Percentiles rank a stretch among this genome's conserved stretches.
Conservation (phyloP, 306 rosid species). For the Cucurbita moschata region DNA sequence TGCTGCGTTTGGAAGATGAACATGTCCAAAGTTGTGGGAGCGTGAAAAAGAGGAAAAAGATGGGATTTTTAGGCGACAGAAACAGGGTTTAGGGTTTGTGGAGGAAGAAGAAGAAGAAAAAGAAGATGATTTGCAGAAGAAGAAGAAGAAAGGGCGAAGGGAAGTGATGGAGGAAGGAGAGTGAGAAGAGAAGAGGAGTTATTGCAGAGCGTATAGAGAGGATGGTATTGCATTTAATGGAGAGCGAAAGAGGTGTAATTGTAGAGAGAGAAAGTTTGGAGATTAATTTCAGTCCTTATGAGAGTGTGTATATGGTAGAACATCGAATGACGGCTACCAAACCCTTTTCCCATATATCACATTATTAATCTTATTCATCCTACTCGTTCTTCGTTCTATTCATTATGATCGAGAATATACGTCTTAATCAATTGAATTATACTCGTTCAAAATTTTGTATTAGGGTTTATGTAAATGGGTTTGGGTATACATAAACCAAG, state of each 20-base stretch:
- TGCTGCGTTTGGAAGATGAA: neutral
- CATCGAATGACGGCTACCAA: conserved; percentile 17
- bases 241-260: conserved; percentile 60
- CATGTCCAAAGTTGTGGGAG: neutral
- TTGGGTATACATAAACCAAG: neutral
- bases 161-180: conserved; percentile 9
- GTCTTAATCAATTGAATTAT: too few relatives aligned
- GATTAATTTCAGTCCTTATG: conserved; percentile 12
- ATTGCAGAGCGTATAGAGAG: conserved; percentile 96
- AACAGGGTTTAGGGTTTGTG: neutral
- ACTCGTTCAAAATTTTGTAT: too few relatives aligned
- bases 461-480: neutral
- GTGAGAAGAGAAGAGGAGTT: conserved; percentile 33
- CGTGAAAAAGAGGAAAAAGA: neutral
- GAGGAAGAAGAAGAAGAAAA: neutral
- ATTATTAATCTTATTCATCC: too few relatives aligned
- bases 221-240: conserved; percentile 99
- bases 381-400: too few relatives aligned
- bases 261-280: conserved; percentile 19
- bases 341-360: neutral
- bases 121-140: neutral
- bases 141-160: neutral
- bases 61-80: neutral
- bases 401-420: too few relatives aligned
- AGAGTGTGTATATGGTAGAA: neutral